A percentile compares a stretch with the other conserved stretches of the same genome.
Conservation (phyloP, 2,329 filamentous ascomycete species). For the Calycina marina region DNA sequence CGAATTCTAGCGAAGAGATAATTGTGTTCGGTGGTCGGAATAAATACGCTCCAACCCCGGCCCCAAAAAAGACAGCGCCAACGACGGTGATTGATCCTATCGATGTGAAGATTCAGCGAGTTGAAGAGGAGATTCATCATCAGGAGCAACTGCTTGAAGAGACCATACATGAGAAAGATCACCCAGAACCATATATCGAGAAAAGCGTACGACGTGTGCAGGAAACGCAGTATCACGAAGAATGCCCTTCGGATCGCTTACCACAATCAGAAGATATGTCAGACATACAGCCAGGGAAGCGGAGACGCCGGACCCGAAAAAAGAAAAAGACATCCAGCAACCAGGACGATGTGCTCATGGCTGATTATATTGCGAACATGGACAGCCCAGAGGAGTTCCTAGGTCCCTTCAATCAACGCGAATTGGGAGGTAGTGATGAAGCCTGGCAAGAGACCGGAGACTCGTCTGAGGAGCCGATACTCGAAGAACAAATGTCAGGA, state of each 20-base stretch:
- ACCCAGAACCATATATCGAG: too few species aligned
- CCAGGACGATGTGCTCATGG: constrained; percentile 16
- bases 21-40: constrained; percentile 49
- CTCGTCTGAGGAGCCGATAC: constrained; percentile 10
- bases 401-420: constrained; percentile 19
- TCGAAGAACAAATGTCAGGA: constrained; percentile 1
- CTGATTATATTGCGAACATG: constrained; percentile 25
- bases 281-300: too few species aligned
- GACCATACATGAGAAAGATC: constrained; percentile 13
- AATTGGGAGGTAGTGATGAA: constrained; percentile 32
- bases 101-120: constrained; percentile 16
- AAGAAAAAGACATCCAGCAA: too few species aligned
- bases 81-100: constrained; percentile 7
- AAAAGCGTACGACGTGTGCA: too few species aligned
- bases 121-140: constrained; percentile 19
- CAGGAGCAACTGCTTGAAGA: constrained; percentile 15
- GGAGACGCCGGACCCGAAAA: background rate
- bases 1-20: constrained; percentile 58
- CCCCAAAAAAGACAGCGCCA: background rate
- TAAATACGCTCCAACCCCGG: background rate
- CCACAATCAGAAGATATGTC: too few species aligned
- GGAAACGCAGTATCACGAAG: too few species aligned
- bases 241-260: too few species aligned
- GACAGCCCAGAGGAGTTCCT: constrained; percentile 7
- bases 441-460: constrained; percentile 21